Evolutionary conservation across 2,329 filamentous ascomycete genomes (phyloP), one percentile per base, ranked within the genome.

Genomic region (Colletotrichum gloeosporioides): DNA sequence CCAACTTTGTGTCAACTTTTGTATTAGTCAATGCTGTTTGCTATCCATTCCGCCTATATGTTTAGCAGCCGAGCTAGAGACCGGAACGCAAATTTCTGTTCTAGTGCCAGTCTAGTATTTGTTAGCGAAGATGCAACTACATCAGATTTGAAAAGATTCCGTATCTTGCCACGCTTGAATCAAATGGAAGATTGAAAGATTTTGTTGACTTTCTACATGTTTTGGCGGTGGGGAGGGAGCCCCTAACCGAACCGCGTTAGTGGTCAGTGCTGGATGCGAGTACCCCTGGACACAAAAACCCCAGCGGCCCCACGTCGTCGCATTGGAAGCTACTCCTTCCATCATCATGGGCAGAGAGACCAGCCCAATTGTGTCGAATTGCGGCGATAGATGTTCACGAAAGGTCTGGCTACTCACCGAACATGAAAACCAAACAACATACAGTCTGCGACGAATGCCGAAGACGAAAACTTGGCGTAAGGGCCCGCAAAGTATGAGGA

Each of bases 1-100:
- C 36, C 36, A 44, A 18, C 0, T 44, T 18, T 18, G 16, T 9
- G 16, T 10, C 16, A 1, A 0, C 5, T 1, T 0, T 9, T 18
- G 36, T 18, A 8, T 2, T 44, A 6, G 5, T 3, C 2, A 39
- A 18, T 18, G 36, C 15, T 15, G 8, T 16, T 39, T 39, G 15
- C 22, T 22, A 22, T 18, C 18, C 15, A 5, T 39, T 16, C 36
- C 36, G 15, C 8, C 7, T 36, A 36, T 8, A 39, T 16, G 22
- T 22, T 22, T 22, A 22, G 22, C 22, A 22, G 22, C 22, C 22
- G 22, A 3, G 22, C 22, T 22, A 3, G 22, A 22, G 22, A 22
- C 22, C 22, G 22, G 22, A 22, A 22, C 3, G 22, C 22, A 22
- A 22, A 22, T 22, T 22, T 22, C 22, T 22, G 22, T 22, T 22